Percentiles rank a stretch among this genome's conserved stretches.
phyloP scores from a whole-genome alignment of 257 asterid genomes.

The Solanum arcanum region DNA sequence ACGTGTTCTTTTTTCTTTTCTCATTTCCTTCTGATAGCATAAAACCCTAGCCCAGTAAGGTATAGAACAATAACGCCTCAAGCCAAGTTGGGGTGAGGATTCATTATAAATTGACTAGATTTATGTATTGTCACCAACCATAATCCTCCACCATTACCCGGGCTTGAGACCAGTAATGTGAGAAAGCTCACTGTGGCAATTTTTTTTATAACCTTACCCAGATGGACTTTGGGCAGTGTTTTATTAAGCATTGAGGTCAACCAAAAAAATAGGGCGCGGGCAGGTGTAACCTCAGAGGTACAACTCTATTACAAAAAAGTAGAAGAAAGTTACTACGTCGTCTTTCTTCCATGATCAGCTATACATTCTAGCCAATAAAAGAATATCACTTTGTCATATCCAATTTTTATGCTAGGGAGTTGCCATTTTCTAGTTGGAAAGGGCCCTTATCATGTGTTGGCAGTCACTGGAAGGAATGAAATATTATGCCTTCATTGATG shows the following conservation, averaged over 20 bases:
- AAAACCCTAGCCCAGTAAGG: neutral
- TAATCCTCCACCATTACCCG: neutral
- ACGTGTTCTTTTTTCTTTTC: neutral
- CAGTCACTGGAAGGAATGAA: neutral
- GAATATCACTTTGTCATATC: neutral
- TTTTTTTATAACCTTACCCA: neutral
- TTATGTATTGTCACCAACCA: neutral
- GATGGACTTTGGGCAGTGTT: neutral
- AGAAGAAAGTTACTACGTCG: neutral
- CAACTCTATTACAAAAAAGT: neutral
- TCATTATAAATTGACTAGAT: neutral
- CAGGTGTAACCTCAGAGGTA: neutral
- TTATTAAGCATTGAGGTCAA: neutral
- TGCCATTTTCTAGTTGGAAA: neutral
- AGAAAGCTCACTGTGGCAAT: neutral
- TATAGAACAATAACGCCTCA: neutral
- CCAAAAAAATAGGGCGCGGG: neutral
- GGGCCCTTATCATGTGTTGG: neutral
- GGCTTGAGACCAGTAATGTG: neutral
- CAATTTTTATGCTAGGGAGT: neutral
- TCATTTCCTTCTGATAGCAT: neutral
- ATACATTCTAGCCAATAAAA: neutral
- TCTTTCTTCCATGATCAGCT: neutral
- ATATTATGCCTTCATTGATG: neutral
- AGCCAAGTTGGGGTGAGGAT: neutral